phyloP scores from a whole-genome alignment of 2,329 filamentous ascomycete species.

The Fusarium circinatum region DNA sequence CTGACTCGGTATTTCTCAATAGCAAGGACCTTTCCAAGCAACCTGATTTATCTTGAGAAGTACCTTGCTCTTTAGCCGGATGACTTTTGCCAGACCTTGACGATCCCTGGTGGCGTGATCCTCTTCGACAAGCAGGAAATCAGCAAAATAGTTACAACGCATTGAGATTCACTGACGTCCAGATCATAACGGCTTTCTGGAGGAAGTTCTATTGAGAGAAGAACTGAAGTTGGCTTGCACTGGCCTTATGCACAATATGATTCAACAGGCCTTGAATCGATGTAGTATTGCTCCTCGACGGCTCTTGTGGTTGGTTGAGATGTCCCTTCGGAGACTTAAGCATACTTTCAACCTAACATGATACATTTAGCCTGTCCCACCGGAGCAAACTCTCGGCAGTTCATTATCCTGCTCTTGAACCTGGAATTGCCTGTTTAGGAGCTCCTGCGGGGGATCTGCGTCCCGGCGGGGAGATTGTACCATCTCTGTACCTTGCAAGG shows the following conservation, averaged over 20 bases:
- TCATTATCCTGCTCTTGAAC: fast-evolving
- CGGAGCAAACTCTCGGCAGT: background rate
- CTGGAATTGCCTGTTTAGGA: background rate
- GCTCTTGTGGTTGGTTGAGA: fast-evolving
- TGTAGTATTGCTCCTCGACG: fast-evolving
- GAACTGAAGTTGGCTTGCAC: fast-evolving
- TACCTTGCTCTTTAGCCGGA: background rate
- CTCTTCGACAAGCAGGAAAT: too few species aligned
- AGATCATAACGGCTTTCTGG: too few species aligned
- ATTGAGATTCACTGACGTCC: too few species aligned
- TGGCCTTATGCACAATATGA: too few species aligned
- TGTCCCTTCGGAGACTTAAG: too few species aligned
- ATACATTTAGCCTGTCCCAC: background rate
- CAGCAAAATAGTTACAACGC: too few species aligned
- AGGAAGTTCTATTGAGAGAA: fast-evolving
- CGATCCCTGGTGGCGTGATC: too few species aligned
- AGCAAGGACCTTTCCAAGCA: background rate
- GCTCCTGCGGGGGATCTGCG: background rate
- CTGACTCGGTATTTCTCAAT: background rate
- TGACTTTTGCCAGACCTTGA: fast-evolving
- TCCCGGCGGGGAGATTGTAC: background rate
- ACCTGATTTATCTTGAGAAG: background rate
- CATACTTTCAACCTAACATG: too few species aligned
- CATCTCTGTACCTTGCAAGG: background rate
- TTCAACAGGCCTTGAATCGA: too few species aligned